phyloP scores from a whole-genome alignment of 129 eudicot species.

The Cynara cardunculus region DNA sequence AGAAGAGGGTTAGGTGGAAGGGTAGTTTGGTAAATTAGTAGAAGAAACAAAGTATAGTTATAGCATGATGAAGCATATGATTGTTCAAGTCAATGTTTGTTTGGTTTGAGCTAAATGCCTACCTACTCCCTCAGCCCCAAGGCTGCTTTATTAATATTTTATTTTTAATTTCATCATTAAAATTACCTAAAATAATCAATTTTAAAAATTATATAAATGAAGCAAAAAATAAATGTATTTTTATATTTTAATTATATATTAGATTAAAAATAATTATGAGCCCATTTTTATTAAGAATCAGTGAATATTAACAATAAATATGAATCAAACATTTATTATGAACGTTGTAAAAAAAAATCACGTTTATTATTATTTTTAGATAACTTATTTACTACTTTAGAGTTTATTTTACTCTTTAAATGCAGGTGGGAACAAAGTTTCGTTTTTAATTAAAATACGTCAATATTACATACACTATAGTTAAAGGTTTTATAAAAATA shows the following conservation, averaged over 20 bases:
- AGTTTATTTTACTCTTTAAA: neutral
- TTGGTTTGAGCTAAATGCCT: constrained; percentile 23
- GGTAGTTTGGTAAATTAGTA: constrained; percentile 17
- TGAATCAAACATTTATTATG: no score
- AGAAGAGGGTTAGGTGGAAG: constrained; percentile 26
- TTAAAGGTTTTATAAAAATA: neutral
- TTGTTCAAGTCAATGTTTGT: constrained; percentile 29
- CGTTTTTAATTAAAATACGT: neutral
- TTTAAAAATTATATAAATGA: neutral
- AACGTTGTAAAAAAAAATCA: no score
- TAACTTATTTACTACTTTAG: neutral
- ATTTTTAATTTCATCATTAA: neutral
- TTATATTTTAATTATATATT: no score
- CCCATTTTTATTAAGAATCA: neutral
- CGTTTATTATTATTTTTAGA: no score
- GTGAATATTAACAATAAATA: no score
- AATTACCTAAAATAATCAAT: neutral
- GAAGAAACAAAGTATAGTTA: neutral
- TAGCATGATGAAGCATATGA: neutral
- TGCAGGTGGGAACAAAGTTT: neutral
- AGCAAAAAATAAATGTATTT: neutral
- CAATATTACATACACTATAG: neutral
- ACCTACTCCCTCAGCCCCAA: constrained; percentile 20
- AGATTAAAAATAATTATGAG: no score
- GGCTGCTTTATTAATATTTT: constrained; percentile 4